phyloP scores from a whole-genome alignment of 768 basidiomycete species.

The Auriculariales sp. region DNA sequence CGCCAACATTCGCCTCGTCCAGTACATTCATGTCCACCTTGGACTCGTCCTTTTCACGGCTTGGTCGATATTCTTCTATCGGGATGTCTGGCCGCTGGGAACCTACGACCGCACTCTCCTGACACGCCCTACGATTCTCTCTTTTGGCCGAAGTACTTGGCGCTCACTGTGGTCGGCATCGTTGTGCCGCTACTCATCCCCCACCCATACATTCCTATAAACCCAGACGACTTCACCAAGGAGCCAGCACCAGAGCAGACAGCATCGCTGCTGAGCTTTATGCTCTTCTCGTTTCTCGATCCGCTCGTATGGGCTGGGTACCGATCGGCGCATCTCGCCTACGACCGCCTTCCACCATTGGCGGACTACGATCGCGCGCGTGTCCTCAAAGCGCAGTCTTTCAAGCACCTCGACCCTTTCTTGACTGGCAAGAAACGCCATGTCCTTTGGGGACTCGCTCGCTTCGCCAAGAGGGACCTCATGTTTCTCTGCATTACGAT shows the following conservation, averaged over 20 bases:
- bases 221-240: constrained; percentile 28
- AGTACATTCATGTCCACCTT: background rate
- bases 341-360: constrained; percentile 27
- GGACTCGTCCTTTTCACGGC: constrained; percentile 1
- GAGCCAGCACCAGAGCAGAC: constrained; percentile 33
- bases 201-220: constrained; percentile 40
- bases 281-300: constrained; percentile 41
- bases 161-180: constrained; percentile 30
- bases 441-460: constrained; percentile 14
- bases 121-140: constrained; percentile 31
- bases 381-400: background rate
- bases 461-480: constrained; percentile 13
- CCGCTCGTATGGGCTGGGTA: constrained; percentile 23
- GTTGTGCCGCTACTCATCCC: constrained; percentile 42
- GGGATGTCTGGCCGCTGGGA: constrained; percentile 37
- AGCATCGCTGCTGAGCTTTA: constrained; percentile 27
- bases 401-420: constrained; percentile 10
- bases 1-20: background rate
- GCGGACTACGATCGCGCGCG: constrained; percentile 23
- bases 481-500: constrained; percentile 9
- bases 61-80: constrained; percentile 5
- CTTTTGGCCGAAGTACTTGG: constrained; percentile 37
- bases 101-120: constrained; percentile 35
- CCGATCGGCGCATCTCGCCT: constrained; percentile 25
- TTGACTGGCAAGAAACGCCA: constrained; percentile 16